A percentile compares a stretch with the other conserved stretches of the same genome.
phyloP scores from a whole-genome alignment of 2,329 filamentous ascomycete genomes.

The Aspergillus tamarii region DNA sequence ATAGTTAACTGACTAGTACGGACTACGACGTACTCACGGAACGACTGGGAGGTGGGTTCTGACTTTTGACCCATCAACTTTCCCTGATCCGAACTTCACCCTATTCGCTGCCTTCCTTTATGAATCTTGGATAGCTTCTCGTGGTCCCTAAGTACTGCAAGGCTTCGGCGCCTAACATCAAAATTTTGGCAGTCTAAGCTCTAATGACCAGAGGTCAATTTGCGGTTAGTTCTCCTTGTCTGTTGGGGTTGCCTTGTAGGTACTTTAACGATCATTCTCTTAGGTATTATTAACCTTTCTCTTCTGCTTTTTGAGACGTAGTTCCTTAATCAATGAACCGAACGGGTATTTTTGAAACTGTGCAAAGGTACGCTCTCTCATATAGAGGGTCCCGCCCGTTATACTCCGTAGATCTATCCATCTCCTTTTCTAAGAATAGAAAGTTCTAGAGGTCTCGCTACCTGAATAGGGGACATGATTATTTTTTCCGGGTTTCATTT shows the following conservation, averaged over 20 bases:
- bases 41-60: background rate
- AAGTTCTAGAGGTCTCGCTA: background rate
- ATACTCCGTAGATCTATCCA: background rate
- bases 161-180: background rate
- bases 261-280: background rate
- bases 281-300: background rate
- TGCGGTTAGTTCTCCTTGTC: background rate
- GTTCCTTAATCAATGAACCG: background rate
- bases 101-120: background rate
- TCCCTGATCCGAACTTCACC: background rate
- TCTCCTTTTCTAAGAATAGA: background rate
- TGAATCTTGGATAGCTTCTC: background rate
- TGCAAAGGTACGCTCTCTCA: background rate
- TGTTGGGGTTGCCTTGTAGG: background rate
- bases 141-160: background rate
- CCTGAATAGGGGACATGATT: background rate
- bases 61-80: conserved; percentile 1
- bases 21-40: background rate
- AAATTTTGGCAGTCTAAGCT: background rate
- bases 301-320: too few relatives aligned
- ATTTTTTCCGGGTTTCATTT: background rate
- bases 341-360: background rate
- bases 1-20: background rate
- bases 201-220: background rate
- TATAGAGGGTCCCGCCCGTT: background rate